Percentiles rank a stretch among this genome's conserved stretches.
Conservation (phyloP, 257 asterid species). For the Cynanchum wilfordii region DNA sequence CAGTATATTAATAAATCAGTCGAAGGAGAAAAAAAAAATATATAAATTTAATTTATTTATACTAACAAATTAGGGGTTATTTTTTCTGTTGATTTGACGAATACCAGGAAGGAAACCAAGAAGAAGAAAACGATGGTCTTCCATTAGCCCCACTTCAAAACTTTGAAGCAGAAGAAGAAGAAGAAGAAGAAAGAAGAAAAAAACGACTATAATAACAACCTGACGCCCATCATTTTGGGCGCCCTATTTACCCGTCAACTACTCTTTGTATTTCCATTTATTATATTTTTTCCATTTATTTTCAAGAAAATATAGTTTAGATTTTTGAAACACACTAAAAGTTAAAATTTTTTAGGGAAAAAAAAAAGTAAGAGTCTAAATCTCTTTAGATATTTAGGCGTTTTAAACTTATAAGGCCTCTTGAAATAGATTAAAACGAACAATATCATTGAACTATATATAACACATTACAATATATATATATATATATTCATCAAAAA, state of each 20-base stretch:
- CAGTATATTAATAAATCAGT: constrained; percentile 9
- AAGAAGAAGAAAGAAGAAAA: too few relatives aligned
- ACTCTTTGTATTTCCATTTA: neutral
- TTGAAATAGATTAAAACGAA: too few relatives aligned
- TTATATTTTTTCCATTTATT: too few relatives aligned
- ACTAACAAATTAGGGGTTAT: neutral
- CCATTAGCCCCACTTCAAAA: constrained; percentile 13
- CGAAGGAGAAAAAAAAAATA: neutral
- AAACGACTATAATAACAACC: constrained; percentile 9
- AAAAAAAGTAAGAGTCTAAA: too few relatives aligned
- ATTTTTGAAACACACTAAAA: too few relatives aligned
- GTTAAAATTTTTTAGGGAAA: too few relatives aligned
- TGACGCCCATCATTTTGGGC: constrained; percentile 23
- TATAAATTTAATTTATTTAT: neutral
- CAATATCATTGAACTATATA: too few relatives aligned
- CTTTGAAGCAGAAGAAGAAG: neutral
- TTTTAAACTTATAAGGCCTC: too few relatives aligned
- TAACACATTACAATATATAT: too few relatives aligned
- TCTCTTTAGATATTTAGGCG: too few relatives aligned
- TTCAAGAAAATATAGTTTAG: too few relatives aligned
- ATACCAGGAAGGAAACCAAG: constrained; percentile 1
- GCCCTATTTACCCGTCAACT: constrained; percentile 38
- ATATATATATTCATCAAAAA: too few relatives aligned
- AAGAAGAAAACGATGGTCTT: constrained; percentile 1
- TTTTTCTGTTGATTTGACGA: constrained; percentile 8